A percentile compares a stretch with the other conserved stretches of the same genome.
These are phyloP conservation scores for Gnetum montanum DNA, from an alignment of 75 land plant species.

Conservation along the genomic window DNA sequence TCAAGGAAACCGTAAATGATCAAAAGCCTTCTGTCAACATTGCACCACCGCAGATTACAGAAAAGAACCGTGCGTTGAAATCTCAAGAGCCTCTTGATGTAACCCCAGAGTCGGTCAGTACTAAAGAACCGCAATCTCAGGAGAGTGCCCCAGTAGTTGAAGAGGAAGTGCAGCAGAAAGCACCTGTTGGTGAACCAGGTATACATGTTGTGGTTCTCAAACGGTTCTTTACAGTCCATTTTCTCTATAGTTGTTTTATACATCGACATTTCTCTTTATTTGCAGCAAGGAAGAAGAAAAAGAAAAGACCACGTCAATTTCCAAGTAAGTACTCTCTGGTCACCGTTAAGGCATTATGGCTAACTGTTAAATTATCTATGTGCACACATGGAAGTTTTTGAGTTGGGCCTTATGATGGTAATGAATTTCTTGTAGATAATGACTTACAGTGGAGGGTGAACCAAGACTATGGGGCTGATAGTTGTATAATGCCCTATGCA, in stretches of 20 bases:
- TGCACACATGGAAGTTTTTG: too few relatives aligned
- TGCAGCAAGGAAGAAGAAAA: slow-evolving; percentile 65
- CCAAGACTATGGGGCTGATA: slow-evolving; percentile 43
- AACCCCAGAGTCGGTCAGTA: slow-evolving; percentile 49
- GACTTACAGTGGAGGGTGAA: slow-evolving; percentile 44
- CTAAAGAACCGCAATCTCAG: slow-evolving; percentile 48
- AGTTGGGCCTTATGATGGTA: too few relatives aligned
- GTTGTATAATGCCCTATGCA: slow-evolving; percentile 27
- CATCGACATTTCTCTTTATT: neutral
- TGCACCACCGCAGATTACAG: slow-evolving; percentile 13
- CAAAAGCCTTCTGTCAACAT: slow-evolving; percentile 11
- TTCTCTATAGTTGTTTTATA: neutral
- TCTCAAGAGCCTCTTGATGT: slow-evolving; percentile 38
- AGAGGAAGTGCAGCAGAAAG: slow-evolving; percentile 71
- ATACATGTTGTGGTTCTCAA: too few relatives aligned
- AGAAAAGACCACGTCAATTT: slow-evolving; percentile 39
- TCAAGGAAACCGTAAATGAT: slow-evolving; percentile 14
- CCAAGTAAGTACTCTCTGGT: slow-evolving; percentile 18
- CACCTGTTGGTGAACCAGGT: slow-evolving; percentile 44
- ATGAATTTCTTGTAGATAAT: slow-evolving; percentile 17
- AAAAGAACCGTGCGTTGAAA: slow-evolving; percentile 24
- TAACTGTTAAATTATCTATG: neutral
- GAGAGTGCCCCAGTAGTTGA: slow-evolving; percentile 43
- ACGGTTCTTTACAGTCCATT: neutral
- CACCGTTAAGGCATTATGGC: neutral